Evolutionary conservation across 1,139 yeast species (phyloP).

Genomic region (Geotrichum phurueaensis): DNA sequence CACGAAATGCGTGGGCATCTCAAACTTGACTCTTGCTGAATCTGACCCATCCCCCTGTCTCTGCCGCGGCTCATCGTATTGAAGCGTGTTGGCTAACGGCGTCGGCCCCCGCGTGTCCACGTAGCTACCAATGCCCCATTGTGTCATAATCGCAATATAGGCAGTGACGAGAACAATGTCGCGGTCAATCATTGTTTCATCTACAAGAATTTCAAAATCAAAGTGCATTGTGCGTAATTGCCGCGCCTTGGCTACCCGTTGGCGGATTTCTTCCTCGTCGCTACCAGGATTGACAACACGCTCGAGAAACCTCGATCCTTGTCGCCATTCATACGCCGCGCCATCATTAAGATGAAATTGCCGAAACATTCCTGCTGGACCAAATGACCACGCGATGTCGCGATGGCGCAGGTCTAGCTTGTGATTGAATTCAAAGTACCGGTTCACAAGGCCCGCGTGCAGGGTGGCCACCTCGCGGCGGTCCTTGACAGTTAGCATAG

Average conservation of each 20-base stretch:
- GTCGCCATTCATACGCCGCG: conserved; percentile 49
- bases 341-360: conserved; percentile 49
- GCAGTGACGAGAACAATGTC: conserved; percentile 53
- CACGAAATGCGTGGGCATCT: conserved; percentile 4
- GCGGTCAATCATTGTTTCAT: conserved; percentile 43
- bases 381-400: conserved; percentile 25
- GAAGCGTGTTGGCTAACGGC: conserved; percentile 17
- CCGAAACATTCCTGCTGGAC: conserved; percentile 34
- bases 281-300: conserved; percentile 50
- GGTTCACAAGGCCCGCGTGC: conserved; percentile 44
- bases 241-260: conserved; percentile 49
- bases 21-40: background rate
- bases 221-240: conserved; percentile 54
- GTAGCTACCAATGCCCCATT: conserved; percentile 54
- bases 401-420: conserved; percentile 46
- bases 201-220: conserved; percentile 54
- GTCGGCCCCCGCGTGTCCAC: conserved; percentile 55
- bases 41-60: background rate
- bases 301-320: conserved; percentile 48
- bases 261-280: conserved; percentile 48
- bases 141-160: conserved; percentile 55
- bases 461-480: conserved; percentile 49
- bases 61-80: background rate
- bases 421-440: conserved; percentile 48
- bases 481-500: conserved; percentile 42